These are phyloP conservation scores for Phellinidium pouzarii DNA, from an alignment of 1,284 basidiomycete genomes.

Conservation along the genomic window DNA sequence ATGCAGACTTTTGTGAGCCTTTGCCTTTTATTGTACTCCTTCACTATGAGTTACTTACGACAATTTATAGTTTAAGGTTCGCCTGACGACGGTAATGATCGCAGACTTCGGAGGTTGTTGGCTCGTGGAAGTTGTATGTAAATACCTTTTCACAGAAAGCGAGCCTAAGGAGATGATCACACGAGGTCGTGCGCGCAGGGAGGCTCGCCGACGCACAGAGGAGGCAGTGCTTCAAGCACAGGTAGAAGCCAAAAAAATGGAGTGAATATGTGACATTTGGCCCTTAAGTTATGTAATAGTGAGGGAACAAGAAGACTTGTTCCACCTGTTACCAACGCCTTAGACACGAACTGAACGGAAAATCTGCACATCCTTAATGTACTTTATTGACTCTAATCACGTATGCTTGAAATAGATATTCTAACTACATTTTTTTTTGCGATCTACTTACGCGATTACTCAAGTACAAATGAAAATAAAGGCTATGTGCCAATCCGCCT, in stretches of 20 bases:
- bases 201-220: slow-evolving; percentile 34
- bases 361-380: slow-evolving; percentile 4
- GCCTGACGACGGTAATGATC: slow-evolving; percentile 75
- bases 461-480: no score
- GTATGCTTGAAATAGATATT: background rate
- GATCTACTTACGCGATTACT: no score
- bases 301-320: background rate
- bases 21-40: slow-evolving; percentile 13
- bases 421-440: no score
- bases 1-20: slow-evolving; percentile 69
- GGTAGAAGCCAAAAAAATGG: slow-evolving; percentile 9
- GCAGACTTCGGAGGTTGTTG: slow-evolving; percentile 88
- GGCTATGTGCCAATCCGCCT: no score
- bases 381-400: slow-evolving; percentile 10
- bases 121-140: slow-evolving; percentile 78
- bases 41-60: background rate
- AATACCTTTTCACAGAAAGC: slow-evolving; percentile 82
- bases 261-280: background rate
- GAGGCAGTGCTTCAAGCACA: slow-evolving; percentile 19
- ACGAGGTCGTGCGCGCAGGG: slow-evolving; percentile 69
- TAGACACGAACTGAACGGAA: background rate
- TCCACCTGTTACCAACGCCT: background rate
- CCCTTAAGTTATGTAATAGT: background rate
- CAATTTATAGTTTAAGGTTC: slow-evolving; percentile 65
- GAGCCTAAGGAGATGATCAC: slow-evolving; percentile 84